Base-by-base conservation (phyloP, 305 asterid genomes). In the Solanum hybrid region DNA sequence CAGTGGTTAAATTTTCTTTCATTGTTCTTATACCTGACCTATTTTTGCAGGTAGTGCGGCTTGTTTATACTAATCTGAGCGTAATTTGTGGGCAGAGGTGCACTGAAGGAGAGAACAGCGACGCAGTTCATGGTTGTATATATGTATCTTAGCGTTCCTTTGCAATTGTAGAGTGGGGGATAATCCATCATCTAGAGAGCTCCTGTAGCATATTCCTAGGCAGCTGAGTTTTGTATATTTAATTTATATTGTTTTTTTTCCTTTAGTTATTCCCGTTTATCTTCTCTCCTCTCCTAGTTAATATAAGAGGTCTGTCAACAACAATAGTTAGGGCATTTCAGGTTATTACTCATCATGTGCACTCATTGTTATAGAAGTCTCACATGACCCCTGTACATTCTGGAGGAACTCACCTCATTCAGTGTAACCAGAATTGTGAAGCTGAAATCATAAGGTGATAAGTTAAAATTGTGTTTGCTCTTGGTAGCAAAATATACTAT, bases 121-220 rank as follows among this genome's bases (percentile, higher is more conserved):
- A 57, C 1, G 5, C 80, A 16, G 31, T 20, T 46, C 67, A 29
- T 73, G 84, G 46, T 77, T 73, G 67, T 69, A 69, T 34, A 81
- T 85, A 57, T 57, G 88, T 84, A 51, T 84, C 36, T 33, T 85
- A 85, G 88, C 6, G 46, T 85, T 85, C 42, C 42, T 57, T 85
- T 34, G 46, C 88, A 57, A 85, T 64, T 85, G 88, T 61, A 31
- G 76, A 20, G 74, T 46, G 88, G 51, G 76, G 88, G 88, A 57
- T 46, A 79, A 80, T 64, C 34, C 90, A 89, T 57, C 16, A 24
- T 77, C 87, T 88, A 33, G 77, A 88, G 46, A 88, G 90, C 74
- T 81, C 86, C 86, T 89, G 90, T 89, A 89, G 86, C 90, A 89
- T 89, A 79, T 73, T 87, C 74, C 84, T 89, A 89, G 90, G 79